Evolutionary conservation across 371 early-diverging fungal species (phyloP), one percentile per base, ranked within the genome.

Genomic region (Rhizopus sp.): DNA sequence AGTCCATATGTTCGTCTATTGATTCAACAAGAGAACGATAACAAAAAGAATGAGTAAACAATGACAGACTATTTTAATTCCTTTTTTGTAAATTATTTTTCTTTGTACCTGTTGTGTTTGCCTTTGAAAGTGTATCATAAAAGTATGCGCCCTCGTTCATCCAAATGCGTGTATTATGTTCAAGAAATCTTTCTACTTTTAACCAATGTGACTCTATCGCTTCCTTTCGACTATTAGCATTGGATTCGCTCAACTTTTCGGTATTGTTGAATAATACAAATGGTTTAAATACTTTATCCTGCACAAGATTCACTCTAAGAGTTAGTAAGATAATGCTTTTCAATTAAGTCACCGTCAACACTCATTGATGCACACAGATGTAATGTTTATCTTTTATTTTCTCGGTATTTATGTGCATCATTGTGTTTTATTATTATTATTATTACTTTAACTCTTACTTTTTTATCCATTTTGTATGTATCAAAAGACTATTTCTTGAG

Each of bases 101-200:
- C 44, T n/a, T 57, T 35, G 41, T 57, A 59, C 59, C 54, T 59
- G 50, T 39, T 30, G 34, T 12, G 49, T 17, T 29, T 4, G 39
- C 7, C 17, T 40, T 15, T 3, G 35, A 12, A 32, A 15, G 29
- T 7, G 54, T 23, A 39, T 34, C n/a, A 41, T 40, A 29, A 53
- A 12, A 16, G 29, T 38, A 53, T 12, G 37, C 16, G 35, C 58
- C 45, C 45, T 48, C 53, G 40, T 58, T 53, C 45, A 60, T 65
- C 78, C 78, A 77, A 10, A 74, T 30, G 35, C 63, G 59, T 6
- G 78, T 75, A 50, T 77, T 77, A 9, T 61, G 53, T 33, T 70
- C 55, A 8, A 77, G 49, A 68, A 72, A 70, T 35, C 64, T 60
- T n/a, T 31, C 57, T 30, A 63, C 72, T 38, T 63, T 69, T 39